These are phyloP conservation scores for Calophaca sinica DNA, from an alignment of 306 rosid species.

Conservation along the genomic window DNA sequence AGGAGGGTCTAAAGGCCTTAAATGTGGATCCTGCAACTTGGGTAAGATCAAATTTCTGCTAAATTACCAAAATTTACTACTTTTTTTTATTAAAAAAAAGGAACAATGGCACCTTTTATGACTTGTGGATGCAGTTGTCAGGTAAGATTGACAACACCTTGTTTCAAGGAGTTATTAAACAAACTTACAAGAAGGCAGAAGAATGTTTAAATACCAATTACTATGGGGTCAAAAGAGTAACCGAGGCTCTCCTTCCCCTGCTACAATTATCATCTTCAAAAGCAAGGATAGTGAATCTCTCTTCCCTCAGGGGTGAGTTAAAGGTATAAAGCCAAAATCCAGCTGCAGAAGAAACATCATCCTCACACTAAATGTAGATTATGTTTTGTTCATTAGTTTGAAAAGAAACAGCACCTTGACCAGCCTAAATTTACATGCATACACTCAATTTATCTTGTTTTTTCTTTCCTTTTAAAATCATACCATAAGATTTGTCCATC, in stretches of 20 bases:
- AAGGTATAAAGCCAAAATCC: neutral
- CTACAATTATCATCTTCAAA: conserved; percentile 22
- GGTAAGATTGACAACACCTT: conserved; percentile 13
- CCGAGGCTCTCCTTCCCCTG: conserved; percentile 28
- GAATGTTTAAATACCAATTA: conserved; percentile 31
- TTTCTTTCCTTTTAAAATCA: too few relatives aligned
- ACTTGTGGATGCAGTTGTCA: conserved; percentile 18
- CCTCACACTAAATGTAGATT: neutral
- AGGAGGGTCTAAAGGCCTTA: conserved; percentile 12
- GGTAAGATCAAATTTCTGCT: conserved; percentile 3
- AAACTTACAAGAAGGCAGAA: conserved; percentile 30
- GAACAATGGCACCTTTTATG: neutral
- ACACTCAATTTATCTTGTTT: neutral
- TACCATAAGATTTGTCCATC: too few relatives aligned
- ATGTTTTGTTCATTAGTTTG: too few relatives aligned
- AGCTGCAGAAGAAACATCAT: too few relatives aligned
- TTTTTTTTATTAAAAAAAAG: too few relatives aligned
- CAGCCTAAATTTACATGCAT: neutral
- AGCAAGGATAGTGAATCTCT: conserved; percentile 27
- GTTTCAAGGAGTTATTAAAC: conserved; percentile 11
- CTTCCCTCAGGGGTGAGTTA: conserved; percentile 34
- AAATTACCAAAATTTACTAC: neutral
- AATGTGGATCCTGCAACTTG: conserved; percentile 15
- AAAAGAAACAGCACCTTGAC: too few relatives aligned
- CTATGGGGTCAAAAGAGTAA: conserved; percentile 35